Evolutionary conservation across 1,284 basidiomycete species (phyloP).

Genomic region (Ustilago trichophora): DNA sequence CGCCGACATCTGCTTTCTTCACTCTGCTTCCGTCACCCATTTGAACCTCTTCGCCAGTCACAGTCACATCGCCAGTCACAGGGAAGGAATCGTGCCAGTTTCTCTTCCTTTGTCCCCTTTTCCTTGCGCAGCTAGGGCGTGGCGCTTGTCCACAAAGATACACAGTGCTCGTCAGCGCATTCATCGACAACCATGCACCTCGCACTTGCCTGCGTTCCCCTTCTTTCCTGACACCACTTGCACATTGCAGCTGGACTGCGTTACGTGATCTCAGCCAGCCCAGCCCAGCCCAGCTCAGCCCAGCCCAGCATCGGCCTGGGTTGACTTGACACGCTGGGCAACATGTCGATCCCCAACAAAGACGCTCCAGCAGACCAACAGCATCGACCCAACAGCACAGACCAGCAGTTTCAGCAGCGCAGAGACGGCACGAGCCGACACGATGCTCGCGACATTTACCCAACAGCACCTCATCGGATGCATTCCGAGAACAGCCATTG

Average conservation of each 20-base stretch:
- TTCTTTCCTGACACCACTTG: constrained; percentile 7
- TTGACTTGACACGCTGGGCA: constrained; percentile 8
- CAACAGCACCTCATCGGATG: not conserved
- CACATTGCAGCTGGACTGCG: not conserved
- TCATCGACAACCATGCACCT: constrained; percentile 8
- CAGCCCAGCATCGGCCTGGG: constrained; percentile 3
- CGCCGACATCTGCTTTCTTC: no score
- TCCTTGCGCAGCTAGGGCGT: not conserved
- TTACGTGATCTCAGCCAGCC: no score
- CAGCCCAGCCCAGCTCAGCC: not conserved
- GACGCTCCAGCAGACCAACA: constrained; percentile 11
- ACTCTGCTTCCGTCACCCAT: no score
- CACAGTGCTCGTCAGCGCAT: not conserved
- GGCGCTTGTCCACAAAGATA: no score
- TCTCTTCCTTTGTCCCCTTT: not conserved
- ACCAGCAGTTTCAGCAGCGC: constrained; percentile 1
- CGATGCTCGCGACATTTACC: not conserved
- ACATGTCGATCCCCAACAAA: constrained; percentile 17
- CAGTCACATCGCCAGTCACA: not conserved
- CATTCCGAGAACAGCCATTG: constrained; percentile 1
- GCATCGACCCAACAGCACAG: not conserved
- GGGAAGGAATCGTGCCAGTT: no score
- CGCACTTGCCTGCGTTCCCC: not conserved
- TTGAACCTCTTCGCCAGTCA: not conserved
- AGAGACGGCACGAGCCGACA: not conserved